Evolutionary conservation across 2,329 filamentous ascomycete genomes (phyloP), one percentile per base, ranked within the genome.

Genomic region (Scortechinia acanthostroma): DNA sequence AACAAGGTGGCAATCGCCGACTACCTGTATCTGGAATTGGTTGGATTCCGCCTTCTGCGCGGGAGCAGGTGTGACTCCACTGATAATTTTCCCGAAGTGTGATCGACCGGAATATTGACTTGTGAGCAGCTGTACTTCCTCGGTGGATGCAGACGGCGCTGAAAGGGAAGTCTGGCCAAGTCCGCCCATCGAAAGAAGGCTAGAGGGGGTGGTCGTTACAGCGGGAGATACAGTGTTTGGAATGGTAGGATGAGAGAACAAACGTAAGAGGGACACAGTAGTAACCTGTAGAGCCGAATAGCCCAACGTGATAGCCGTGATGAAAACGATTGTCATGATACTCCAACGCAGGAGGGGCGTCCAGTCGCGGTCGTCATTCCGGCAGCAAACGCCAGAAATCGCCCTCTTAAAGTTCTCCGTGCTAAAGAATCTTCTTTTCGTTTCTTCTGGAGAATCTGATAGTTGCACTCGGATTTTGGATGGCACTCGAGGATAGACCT

Each of bases 1-100:
- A 37, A 74, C 57, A 46, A 78, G 68, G 51, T 77, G 71, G 42
- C 68, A 67, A 48, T 76, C 69, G 3, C 71, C 73, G 49, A 76
- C 64, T n/a, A 70, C 63, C 48, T 74, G 66, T n/a, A 77, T 61
- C 47, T 74, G 68, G 52, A 76, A 77, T 10, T 58, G 56, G 30
- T 65, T 62, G 2, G 59, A 57, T 15, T 62, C 57, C 17, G 56
- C 59, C 13, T 45, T 40, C 10, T 30, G 10, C 10, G n/a, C 25
- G 10, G 25, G 25, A 10, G 25, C 10, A 10, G 25, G n/a, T 10
- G n/a, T 10, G 10, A n/a, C 25, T 10, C 10, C n/a, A n/a, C 25
- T n/a, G 10, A 30, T 30, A 10, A 30, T 10, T n/a, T 30, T n/a
- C 25, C n/a, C 25, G n/a, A 30, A n/a, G 10, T 30, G 25, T 10